Evolutionary conservation across 202 grass and related monocot species (phyloP).

Genomic region (Carex sylvatica): DNA sequence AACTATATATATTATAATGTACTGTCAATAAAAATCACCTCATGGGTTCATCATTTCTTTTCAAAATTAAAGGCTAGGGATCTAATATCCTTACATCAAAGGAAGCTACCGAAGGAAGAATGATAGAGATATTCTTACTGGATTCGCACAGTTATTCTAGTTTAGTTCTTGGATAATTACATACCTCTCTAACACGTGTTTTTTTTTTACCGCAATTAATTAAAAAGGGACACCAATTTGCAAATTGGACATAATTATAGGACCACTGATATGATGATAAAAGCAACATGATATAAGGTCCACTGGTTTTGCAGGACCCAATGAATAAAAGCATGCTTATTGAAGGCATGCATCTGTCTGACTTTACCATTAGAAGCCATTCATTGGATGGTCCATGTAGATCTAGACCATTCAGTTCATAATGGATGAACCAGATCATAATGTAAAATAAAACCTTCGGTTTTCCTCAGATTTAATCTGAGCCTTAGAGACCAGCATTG

Average conservation of each 20-base stretch:
- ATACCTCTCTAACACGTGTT: background rate
- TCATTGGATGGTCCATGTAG: background rate
- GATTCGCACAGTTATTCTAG: background rate
- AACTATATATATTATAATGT: background rate
- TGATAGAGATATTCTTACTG: background rate
- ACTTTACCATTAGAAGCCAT: conserved; percentile 23
- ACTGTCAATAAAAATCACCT: background rate
- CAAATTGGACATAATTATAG: conserved; percentile 23
- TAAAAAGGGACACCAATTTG: conserved; percentile 19
- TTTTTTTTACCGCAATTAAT: background rate
- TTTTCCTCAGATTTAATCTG: background rate
- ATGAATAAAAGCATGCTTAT: conserved; percentile 26
- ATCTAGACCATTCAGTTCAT: conserved; percentile 3
- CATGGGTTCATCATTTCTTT: background rate
- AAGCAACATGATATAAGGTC: conserved; percentile 25
- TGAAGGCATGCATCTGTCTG: conserved; percentile 21
- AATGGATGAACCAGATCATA: background rate
- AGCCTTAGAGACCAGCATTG: background rate
- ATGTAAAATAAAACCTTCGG: background rate
- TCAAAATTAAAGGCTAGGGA: background rate
- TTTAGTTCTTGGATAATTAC: background rate
- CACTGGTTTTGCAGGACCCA: conserved; percentile 21
- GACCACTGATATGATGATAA: conserved; percentile 31
- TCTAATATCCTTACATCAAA: background rate
- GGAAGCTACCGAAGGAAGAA: background rate